A percentile compares a stretch with the other conserved stretches of the same genome.
Evolutionary conservation across 306 rosid species (phyloP).

Genomic region (Acacia acuminata): DNA sequence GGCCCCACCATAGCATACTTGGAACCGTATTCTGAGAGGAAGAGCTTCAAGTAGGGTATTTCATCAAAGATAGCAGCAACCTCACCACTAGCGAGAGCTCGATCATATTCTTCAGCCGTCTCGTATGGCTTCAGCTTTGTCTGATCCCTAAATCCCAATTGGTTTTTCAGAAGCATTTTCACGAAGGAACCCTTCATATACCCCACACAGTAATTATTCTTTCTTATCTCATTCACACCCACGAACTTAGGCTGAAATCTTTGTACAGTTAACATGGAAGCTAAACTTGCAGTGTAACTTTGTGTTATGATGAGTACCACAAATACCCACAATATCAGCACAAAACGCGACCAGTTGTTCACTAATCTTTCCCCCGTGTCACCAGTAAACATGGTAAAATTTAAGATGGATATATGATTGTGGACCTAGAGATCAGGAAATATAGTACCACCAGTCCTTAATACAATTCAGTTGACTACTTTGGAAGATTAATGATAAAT

Average conservation of each 20-base stretch:
- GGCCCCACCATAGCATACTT: conserved; percentile 50
- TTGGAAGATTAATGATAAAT: too few relatives aligned
- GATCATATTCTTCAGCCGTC: too few relatives aligned
- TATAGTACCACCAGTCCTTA: too few relatives aligned
- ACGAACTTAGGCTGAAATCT: not conserved
- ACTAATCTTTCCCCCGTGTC: not conserved
- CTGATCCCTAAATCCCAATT: not conserved
- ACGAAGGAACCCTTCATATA: not conserved
- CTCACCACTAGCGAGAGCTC: conserved; percentile 40
- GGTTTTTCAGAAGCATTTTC: not conserved
- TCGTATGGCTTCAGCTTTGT: conserved; percentile 27
- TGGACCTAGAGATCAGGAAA: not conserved
- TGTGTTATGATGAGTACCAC: not conserved
- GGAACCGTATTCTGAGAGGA: conserved; percentile 37
- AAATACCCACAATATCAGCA: not conserved
- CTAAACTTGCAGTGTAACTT: not conserved
- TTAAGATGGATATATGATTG: not conserved
- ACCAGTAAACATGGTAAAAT: not conserved
- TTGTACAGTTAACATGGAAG: not conserved
- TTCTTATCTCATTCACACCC: not conserved
- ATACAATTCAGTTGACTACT: too few relatives aligned
- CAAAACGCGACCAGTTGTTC: conserved; percentile 4
- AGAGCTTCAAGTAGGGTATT: conserved; percentile 39
- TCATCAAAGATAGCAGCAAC: conserved; percentile 54
- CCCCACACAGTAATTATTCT: not conserved